Evolutionary conservation across 345 rosid genomes (phyloP).

Genomic region (Anacardium occidentale): DNA sequence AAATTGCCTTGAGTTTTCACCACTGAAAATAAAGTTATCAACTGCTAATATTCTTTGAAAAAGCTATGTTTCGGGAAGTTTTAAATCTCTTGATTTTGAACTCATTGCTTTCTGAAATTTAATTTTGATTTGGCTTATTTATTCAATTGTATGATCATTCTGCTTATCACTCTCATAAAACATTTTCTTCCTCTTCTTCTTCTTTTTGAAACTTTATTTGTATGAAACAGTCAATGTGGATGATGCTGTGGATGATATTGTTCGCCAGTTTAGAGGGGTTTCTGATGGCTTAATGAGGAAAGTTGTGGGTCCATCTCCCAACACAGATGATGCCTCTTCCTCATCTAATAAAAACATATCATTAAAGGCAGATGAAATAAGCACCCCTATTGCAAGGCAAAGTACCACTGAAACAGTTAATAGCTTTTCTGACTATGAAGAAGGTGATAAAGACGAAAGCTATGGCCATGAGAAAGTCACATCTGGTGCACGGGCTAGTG

Average conservation of each 20-base stretch:
- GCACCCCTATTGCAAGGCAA: slow-evolving; percentile 40
- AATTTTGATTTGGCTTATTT: neutral
- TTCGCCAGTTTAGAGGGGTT: slow-evolving; percentile 87
- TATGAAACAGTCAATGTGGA: slow-evolving; percentile 82
- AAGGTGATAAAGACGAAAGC: slow-evolving; percentile 47
- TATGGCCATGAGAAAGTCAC: slow-evolving; percentile 45
- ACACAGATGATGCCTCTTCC: slow-evolving; percentile 37
- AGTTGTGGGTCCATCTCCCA: slow-evolving; percentile 59
- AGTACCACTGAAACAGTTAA: slow-evolving; percentile 48
- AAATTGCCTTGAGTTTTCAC: neutral
- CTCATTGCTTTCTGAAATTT: neutral
- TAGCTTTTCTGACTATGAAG: slow-evolving; percentile 72
- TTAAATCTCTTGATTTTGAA: neutral
- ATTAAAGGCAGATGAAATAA: slow-evolving; percentile 62
- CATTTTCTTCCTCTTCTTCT: neutral
- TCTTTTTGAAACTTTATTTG: neutral
- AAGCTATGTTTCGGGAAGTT: neutral
- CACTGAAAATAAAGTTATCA: neutral
- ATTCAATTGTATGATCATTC: neutral
- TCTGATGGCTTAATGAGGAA: slow-evolving; percentile 87
- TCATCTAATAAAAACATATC: slow-evolving; percentile 44
- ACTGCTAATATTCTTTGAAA: neutral
- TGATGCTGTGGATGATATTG: slow-evolving; percentile 95
- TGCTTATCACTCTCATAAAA: neutral
- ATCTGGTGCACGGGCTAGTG: slow-evolving; percentile 45